These are phyloP conservation scores for Cyclotella baltica DNA, from an alignment of 108 stramenopile species.

Conservation along the genomic window DNA sequence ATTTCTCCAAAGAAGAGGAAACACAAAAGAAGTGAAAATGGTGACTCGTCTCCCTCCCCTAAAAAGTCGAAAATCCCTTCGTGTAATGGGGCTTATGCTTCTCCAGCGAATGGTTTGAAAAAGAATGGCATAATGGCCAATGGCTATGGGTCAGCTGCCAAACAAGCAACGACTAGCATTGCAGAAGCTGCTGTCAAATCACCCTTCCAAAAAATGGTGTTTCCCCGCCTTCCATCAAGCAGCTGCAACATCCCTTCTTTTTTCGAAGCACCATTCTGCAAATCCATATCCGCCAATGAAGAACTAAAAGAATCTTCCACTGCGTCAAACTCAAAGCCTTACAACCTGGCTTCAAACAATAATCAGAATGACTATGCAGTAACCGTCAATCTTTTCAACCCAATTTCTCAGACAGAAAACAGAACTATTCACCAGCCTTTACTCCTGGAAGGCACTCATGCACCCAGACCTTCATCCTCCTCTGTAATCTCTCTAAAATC, in stretches of 20 bases:
- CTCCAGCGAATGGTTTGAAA: neutral
- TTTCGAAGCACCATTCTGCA: conserved; percentile 11
- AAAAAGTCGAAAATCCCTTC: neutral
- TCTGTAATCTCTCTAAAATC: conserved; percentile 51
- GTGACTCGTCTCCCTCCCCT: neutral
- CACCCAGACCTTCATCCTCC: conserved; percentile 37
- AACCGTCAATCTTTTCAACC: neutral
- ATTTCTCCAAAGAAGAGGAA: neutral
- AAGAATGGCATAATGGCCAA: neutral
- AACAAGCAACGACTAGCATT: neutral
- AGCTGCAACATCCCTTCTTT: neutral
- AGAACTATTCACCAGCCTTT: conserved; percentile 3
- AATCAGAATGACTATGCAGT: neutral
- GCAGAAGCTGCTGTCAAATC: neutral
- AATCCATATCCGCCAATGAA: neutral
- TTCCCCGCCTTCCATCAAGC: conserved; percentile 37
- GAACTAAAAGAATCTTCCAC: neutral
- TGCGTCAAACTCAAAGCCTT: neutral
- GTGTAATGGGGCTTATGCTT: neutral
- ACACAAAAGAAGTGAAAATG: neutral
- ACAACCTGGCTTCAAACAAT: conserved; percentile 1
- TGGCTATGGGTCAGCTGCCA: neutral
- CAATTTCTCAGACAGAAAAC: neutral
- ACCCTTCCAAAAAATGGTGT: neutral
- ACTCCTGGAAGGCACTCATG: conserved; percentile 38